These are phyloP conservation scores for Coffea eugenioides DNA, from an alignment of 257 asterid genomes.

Conservation along the genomic window DNA sequence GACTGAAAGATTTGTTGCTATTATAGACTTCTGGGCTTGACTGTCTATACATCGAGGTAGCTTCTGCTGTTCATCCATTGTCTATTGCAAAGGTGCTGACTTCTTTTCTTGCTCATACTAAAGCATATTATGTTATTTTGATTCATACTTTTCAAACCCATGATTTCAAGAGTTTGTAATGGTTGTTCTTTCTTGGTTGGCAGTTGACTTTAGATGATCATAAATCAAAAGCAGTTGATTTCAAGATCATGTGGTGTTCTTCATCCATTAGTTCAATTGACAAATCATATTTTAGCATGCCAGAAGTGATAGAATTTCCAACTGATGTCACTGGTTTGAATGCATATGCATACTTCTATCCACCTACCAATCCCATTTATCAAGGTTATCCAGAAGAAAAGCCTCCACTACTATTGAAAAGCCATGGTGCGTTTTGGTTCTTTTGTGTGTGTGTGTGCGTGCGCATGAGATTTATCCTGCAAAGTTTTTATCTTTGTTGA, in stretches of 20 bases:
- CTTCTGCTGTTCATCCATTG: constrained; percentile 74
- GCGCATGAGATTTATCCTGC: background rate
- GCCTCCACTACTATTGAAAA: constrained; percentile 87
- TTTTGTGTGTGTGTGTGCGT: background rate
- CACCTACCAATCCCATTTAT: constrained; percentile 78
- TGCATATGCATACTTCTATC: constrained; percentile 92
- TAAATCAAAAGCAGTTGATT: constrained; percentile 59
- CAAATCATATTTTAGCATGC: constrained; percentile 58
- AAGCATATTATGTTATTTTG: constrained; percentile 6
- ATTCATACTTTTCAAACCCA: constrained; percentile 19
- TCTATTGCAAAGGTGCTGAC: constrained; percentile 78
- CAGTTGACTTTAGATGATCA: constrained; percentile 77
- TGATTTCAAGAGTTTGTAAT: background rate
- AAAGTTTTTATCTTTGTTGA: background rate
- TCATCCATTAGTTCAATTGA: constrained; percentile 45
- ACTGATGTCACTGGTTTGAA: constrained; percentile 79
- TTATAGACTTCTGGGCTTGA: constrained; percentile 62
- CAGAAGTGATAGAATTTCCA: constrained; percentile 85
- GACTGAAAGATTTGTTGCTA: constrained; percentile 13
- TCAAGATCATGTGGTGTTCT: constrained; percentile 72
- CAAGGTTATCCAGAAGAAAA: constrained; percentile 68
- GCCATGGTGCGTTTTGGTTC: constrained; percentile 61
- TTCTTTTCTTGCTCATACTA: constrained; percentile 2
- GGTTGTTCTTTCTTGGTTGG: constrained; percentile 24
- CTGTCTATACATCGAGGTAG: constrained; percentile 80